phyloP scores from a whole-genome alignment of 2,329 filamentous ascomycete species.

The Leptoxyphium fumago region DNA sequence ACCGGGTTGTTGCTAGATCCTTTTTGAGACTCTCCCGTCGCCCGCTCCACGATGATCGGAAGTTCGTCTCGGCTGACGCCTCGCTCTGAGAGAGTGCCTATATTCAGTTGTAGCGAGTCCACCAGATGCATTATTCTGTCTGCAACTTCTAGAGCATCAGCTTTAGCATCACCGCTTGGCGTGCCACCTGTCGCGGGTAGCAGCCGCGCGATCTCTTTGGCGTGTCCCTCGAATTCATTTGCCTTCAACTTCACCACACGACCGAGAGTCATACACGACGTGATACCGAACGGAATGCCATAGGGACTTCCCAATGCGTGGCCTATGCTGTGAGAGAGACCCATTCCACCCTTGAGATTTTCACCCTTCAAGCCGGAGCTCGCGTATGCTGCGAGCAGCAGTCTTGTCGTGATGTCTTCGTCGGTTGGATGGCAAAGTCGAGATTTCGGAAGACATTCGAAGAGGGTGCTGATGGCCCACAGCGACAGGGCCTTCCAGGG shows the following conservation, averaged over 20 bases:
- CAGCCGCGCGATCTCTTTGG: conserved; percentile 24
- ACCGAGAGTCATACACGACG: conserved; percentile 32
- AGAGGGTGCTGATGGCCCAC: conserved; percentile 26
- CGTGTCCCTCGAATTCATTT: conserved; percentile 20
- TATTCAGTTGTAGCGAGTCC: conserved; percentile 21
- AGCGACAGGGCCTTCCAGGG: conserved; percentile 27
- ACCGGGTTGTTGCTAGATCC: conserved; percentile 10
- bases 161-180: conserved; percentile 18
- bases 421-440: conserved; percentile 21
- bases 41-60: conserved; percentile 22
- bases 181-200: conserved; percentile 23
- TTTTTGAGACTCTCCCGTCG: conserved; percentile 18
- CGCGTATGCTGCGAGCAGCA: conserved; percentile 33
- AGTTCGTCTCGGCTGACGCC: conserved; percentile 20
- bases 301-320: conserved; percentile 36
- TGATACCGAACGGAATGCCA: conserved; percentile 35
- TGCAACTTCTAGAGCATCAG: conserved; percentile 24
- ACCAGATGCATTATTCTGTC: conserved; percentile 24
- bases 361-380: conserved; percentile 29
- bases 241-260: conserved; percentile 35
- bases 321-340: conserved; percentile 4
- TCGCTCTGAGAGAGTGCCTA: conserved; percentile 23
- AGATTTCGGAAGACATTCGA: conserved; percentile 27
- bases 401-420: conserved; percentile 27
- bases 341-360: conserved; percentile 21